Base-by-base conservation (phyloP, 1,284 basidiomycete genomes). In the Athelia psychrophila region DNA sequence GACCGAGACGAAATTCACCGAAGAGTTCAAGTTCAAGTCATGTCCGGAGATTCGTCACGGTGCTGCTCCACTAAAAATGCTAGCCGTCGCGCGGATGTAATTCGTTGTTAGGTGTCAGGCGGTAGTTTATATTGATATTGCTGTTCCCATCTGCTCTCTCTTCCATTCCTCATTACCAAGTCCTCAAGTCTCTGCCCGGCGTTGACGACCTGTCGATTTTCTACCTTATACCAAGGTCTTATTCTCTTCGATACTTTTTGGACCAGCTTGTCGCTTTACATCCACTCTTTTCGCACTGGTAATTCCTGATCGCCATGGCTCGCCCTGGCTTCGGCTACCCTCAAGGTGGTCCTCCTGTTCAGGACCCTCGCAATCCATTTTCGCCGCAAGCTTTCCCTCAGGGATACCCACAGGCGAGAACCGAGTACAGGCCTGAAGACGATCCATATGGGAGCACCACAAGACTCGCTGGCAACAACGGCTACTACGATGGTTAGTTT, bases 401-500 rank as follows among this genome's bases (percentile, higher is more conserved):
- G 38, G 44, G 40, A 47, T 30, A 54, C 53, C 60, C 70, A 24
- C 64, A 66, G 49, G 60, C 71, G 24, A 63, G 67, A 54, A 62
- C 64, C 44, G 73, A 77, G 52, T 78, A 78, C 57, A 61, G 62
- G 46, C 65, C 66, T 48, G 79, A 83, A 51, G 72, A 75, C 47
- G 80, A 83, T 63, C 74, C 74, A 57, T 83, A 81, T 67, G 66
- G 64, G 54, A 81, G 79, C 65, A 77, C 77, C 16, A 77, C 82
- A 52, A 77, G 79, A 49, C 74, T 85, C 53, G 78, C 79, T 54
- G 72, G 75, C 42, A 72, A 72, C 30, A 68, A 73, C 49, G 74
- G 67, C 20, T 80, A 74, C 61, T 77, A 80, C 57, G 77, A 82
- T 56, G 71, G 76, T 49, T 55, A 59, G 51, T 61, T 36, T n/a